Evolutionary conservation across 1,284 basidiomycete genomes (phyloP), one percentile per base, ranked within the genome.

Genomic region (Heliocybe sulcata): DNA sequence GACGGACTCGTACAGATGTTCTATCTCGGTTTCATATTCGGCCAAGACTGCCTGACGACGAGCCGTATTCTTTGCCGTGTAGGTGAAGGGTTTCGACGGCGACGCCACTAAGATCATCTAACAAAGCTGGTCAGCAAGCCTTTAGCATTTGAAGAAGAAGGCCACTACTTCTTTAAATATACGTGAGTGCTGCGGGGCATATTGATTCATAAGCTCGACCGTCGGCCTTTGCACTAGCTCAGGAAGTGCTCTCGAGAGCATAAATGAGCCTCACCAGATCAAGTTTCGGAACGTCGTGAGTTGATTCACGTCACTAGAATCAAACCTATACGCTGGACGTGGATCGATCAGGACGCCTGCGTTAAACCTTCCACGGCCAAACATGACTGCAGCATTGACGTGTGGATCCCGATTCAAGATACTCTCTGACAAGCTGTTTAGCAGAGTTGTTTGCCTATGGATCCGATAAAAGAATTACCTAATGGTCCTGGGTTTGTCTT

Each of bases 281-380:
- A 55, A 55, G 48, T 69, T 64, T 25, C 69, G 57, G 56, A 69
- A 70, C 8, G 59, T 55, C 3, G 55, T 59, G 1, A 70, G 59
- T 52, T 63, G 60, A 12, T 52, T 25, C 6, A 53, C 35, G 35
- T 69, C 64, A 1, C 47, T 35, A 12, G 64, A 60, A 54, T 72
- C 67, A 23, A 72, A 63, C 20, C 57, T 58, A 48, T 55, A 60
- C 6, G 42, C 53, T 2, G 60, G 56, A 33, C 59, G 57, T 1
- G 73, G 70, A 27, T 74, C 64, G 23, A 77, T 64, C 16, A 75
- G 60, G 25, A 75, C 55, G 2, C 75, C 73, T 19, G 66, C 67
- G 33, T 71, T 67, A 53, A 69, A 68, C 45, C 68, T 63, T 35
- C 67, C 72, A 1, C 72, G 65, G 11, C 75, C 75, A 57, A 76